Conservation (phyloP, 208 protist species). For the Trichomonas vaginalis region DNA sequence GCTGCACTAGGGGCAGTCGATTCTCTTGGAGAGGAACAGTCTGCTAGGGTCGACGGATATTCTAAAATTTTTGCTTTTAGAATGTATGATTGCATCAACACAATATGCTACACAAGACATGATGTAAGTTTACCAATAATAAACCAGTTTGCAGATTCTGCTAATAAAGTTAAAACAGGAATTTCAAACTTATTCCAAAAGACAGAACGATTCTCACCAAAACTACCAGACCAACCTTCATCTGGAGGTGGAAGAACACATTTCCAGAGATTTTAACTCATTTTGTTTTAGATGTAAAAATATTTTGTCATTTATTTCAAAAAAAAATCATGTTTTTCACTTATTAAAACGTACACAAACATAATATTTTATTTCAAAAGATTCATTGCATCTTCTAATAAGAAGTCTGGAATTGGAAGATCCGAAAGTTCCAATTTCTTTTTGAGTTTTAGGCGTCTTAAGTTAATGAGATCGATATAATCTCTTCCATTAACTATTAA, state of each 20-base stretch:
- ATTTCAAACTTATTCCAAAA: background rate
- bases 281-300: no score
- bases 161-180: background rate
- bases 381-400: background rate
- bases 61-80: background rate
- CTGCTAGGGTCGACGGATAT: background rate
- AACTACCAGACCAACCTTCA: background rate
- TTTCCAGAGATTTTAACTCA: no score
- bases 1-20: background rate
- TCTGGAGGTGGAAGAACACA: background rate
- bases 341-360: no score
- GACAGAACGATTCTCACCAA: background rate
- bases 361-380: no score
- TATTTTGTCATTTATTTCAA: no score
- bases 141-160: background rate
- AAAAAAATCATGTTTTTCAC: no score
- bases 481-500: background rate
- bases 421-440: background rate
- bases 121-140: background rate
- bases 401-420: background rate
- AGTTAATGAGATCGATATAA: background rate
- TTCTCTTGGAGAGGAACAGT: background rate
- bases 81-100: background rate
- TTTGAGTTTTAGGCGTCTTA: background rate
- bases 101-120: background rate